A percentile compares a stretch with the other conserved stretches of the same genome.
Conservation (phyloP, 331 rosid genomes). For the Saraca asoca region DNA sequence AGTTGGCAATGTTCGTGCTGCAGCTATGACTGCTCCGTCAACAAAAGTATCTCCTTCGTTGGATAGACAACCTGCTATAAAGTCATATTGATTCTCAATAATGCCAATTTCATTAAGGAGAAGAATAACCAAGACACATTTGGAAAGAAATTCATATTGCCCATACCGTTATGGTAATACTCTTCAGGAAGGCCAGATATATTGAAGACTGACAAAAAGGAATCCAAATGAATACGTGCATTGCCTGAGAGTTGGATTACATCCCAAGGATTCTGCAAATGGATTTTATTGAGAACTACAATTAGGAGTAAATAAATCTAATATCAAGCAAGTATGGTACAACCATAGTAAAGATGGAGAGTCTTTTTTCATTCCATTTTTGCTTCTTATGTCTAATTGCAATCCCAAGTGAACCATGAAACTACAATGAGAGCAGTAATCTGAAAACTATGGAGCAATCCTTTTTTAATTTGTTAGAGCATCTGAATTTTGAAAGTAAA, state of each 20-base stretch:
- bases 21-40: conserved; percentile 89
- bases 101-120: conserved; percentile 17
- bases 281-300: conserved; percentile 30
- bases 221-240: conserved; percentile 80
- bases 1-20: conserved; percentile 81
- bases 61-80: conserved; percentile 61
- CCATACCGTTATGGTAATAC: conserved; percentile 79
- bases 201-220: conserved; percentile 88
- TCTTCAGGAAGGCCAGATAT: conserved; percentile 92
- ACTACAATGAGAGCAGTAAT: too few species aligned
- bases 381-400: too few species aligned
- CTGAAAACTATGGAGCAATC: too few species aligned
- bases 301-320: conserved; percentile 17
- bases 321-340: conserved; percentile 4
- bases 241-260: conserved; percentile 73
- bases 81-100: conserved; percentile 19
- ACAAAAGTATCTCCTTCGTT: conserved; percentile 65
- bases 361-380: too few species aligned
- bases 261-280: conserved; percentile 96
- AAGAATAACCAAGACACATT: conserved; percentile 1
- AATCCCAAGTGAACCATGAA: too few species aligned
- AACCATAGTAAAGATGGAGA: too few species aligned
- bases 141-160: conserved; percentile 22
- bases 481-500: too few species aligned
- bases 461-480: too few species aligned